Percentiles rank a stretch among this genome's conserved stretches.
phyloP scores from a whole-genome alignment of 495 filamentous ascomycete genomes.

The Apiosordaria backusii region DNA sequence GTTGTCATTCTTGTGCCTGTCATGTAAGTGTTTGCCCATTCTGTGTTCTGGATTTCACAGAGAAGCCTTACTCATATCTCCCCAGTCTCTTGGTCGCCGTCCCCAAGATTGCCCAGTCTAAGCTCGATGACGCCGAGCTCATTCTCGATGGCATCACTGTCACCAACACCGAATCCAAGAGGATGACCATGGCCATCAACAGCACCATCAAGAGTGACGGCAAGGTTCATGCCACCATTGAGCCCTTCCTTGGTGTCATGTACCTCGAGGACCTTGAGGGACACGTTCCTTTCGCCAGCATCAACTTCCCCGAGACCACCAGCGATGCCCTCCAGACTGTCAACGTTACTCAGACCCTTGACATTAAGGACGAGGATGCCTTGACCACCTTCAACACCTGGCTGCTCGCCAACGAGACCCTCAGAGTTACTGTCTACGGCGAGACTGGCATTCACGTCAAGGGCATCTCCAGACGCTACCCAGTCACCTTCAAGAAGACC shows the following conservation, averaged over 20 bases:
- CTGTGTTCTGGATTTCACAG: neutral
- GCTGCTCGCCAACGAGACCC: conserved; percentile 41
- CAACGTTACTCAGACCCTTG: conserved; percentile 58
- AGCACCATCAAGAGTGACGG: conserved; percentile 51
- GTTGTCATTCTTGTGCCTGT: conserved; percentile 60
- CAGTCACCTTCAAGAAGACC: conserved; percentile 45
- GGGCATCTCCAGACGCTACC: conserved; percentile 36
- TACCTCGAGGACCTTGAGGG: conserved; percentile 51
- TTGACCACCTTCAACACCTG: conserved; percentile 59
- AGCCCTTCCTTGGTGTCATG: conserved; percentile 40
- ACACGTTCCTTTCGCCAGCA: conserved; percentile 54
- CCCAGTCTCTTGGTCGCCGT: conserved; percentile 69
- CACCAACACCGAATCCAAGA: conserved; percentile 54
- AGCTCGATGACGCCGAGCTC: conserved; percentile 62
- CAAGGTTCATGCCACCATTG: conserved; percentile 49
- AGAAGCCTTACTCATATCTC: conserved; percentile 8
- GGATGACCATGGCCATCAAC: conserved; percentile 54
- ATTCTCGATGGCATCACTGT: conserved; percentile 56
- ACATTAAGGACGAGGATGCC: conserved; percentile 52
- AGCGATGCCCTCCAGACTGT: conserved; percentile 49
- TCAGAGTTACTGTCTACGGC: conserved; percentile 39
- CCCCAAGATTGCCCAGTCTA: conserved; percentile 66
- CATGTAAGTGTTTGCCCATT: conserved; percentile 55
- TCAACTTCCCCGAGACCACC: conserved; percentile 52
- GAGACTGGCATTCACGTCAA: conserved; percentile 38